Conservation (phyloP, 1,139 yeast genomes). For the Sugiyamaella novakii region DNA sequence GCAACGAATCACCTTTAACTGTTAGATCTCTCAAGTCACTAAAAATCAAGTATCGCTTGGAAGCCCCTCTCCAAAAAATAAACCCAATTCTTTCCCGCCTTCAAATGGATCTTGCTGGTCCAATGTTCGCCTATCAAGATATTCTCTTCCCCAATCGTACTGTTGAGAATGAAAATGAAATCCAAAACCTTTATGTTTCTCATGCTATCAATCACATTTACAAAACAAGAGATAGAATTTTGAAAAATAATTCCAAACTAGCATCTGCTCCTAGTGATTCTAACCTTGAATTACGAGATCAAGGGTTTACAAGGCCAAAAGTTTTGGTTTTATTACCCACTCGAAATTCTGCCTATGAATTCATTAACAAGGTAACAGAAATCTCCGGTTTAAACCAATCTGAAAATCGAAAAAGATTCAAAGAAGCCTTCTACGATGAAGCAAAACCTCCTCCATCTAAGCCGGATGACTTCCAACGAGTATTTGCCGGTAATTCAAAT, state of each 20-base stretch:
- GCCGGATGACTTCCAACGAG: conserved; percentile 78
- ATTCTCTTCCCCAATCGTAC: conserved; percentile 62
- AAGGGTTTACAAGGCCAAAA: conserved; percentile 94
- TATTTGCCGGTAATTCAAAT: conserved; percentile 86
- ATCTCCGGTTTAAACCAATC: conserved; percentile 71
- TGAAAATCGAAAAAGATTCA: conserved; percentile 79
- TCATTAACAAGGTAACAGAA: conserved; percentile 63
- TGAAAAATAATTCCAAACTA: conserved; percentile 70
- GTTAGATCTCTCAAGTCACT: conserved; percentile 16
- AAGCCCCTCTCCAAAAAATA: conserved; percentile 32
- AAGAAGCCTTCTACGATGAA: conserved; percentile 63
- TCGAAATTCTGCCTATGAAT: conserved; percentile 71
- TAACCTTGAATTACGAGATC: conserved; percentile 73
- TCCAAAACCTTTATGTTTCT: conserved; percentile 64
- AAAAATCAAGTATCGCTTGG: conserved; percentile 38
- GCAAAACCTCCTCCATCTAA: conserved; percentile 56
- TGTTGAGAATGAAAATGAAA: conserved; percentile 47
- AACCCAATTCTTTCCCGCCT: conserved; percentile 41
- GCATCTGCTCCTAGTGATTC: conserved; percentile 41
- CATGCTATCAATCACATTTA: conserved; percentile 82
- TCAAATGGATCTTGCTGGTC: conserved; percentile 53
- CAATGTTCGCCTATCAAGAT: conserved; percentile 75
- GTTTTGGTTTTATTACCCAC: conserved; percentile 83
- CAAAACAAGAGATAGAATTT: conserved; percentile 79
- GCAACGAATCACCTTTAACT: conserved; percentile 9